Base-by-base conservation (phyloP, 768 basidiomycete species). In the Xerocomellus intermedius region DNA sequence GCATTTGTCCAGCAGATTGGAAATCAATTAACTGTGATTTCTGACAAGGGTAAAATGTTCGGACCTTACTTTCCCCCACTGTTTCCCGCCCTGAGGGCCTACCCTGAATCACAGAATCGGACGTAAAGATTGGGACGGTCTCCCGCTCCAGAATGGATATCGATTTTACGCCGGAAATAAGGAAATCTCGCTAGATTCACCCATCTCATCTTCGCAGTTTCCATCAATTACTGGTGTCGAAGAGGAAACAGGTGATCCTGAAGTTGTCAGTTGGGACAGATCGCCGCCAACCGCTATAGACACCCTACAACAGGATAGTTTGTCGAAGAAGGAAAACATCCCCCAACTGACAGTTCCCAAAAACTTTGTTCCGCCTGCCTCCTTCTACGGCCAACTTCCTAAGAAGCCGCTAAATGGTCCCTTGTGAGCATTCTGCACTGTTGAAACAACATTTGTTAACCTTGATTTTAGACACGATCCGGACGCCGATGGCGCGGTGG, bases 1-100 rank as follows among this genome's bases (percentile, higher is more conserved):
- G 84, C 79, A 8, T 87, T 80, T 69, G 74, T 88, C 24, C 81
- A 82, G 30, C 74, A 77, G 36, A 66, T 70, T 33, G 77, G 74
- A 21, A 77, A 77, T 13, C 81, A 79, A 55, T 65, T 89, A 21
- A 79, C 77, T 2, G 79, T 91, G 74, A 71, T 89, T 38, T 82
- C 85, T 4, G 87, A 89, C 63, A 79, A 80, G 51, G 91, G 91
- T 3, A 82, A 85, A 73, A 68, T 84, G 90, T 91, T 67, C 63
- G 54, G 13, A 52, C 24, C 35, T 56, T 28, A 24, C 17, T 38
- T 58, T n/a, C n/a, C n/a, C 12, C 26, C 26, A 41, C 28, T 19
- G 12, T 22, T 39, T 56, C 9, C 19, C 7, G 8, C 9, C n/a
- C 58, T 66, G 24, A 70, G 4, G 3, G 4, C 46, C 47, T 36